Base-by-base conservation (phyloP, 2,329 filamentous ascomycete genomes). In the Trichoderma arundinaceum region DNA sequence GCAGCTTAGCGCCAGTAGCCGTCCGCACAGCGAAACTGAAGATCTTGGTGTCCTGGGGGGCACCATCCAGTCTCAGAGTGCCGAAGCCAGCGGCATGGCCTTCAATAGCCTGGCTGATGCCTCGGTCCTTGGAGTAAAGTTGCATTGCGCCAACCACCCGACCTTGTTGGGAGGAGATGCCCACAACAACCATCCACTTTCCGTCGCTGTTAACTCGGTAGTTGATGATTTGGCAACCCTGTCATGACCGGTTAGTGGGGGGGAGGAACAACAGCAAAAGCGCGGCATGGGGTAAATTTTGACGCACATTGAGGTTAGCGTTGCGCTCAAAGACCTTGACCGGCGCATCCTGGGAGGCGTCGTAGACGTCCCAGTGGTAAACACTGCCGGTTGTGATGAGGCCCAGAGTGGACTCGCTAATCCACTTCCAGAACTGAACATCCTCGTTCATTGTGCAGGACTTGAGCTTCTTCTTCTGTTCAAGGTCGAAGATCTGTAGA, bases 341-440 rank as follows among this genome's bases (percentile, higher is more conserved):
- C 2, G 94, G 92, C 69, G 88, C 84, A 66, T 89, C 84, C 78
- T 96, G 92, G 69, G 87, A 85, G 59, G 90, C 83, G 76, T 97
- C 94, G 76, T 94, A 94, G 70, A 99, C 92, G 77, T 99, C 92
- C 95, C 95, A 99, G 82, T 99, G 95, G 79, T 93, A 98, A 69
- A 99, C 92, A 46, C 91, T 89, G 69, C 86, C 91, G 67, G 96
- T 93, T 69, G 94, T 98, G 70, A 99, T 92, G 74, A 99, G 83
- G 68, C 94, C 95, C 67, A 99, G 82, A 68, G 90, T 91, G 66
- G 86, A 90, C 73, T 97, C 92, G 80, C 89, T 97, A 80, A 96
- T 92, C 95, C 95, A 99, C 82, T 97, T 97, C 96, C 95, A 99
- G 85, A 96, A 99, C 68, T 95, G 90, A 61, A 99, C 92, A 80